phyloP scores from a whole-genome alignment of 768 basidiomycete genomes.

The Fibroporia radiculosa region DNA sequence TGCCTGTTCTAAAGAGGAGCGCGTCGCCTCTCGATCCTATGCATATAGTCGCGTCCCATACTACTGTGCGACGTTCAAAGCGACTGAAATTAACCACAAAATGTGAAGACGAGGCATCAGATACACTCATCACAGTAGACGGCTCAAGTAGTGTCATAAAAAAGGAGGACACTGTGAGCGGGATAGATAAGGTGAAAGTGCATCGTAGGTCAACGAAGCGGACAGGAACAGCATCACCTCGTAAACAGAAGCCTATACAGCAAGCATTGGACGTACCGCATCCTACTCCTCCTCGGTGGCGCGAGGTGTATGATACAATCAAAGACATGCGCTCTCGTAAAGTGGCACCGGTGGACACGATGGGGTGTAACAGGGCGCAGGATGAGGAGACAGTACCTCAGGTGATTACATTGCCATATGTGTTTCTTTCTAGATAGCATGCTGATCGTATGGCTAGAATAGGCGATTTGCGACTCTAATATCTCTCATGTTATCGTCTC shows the following conservation, averaged over 20 bases:
- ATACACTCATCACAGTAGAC: no score
- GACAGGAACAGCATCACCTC: slow-evolving; percentile 6
- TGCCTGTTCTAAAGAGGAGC: neutral
- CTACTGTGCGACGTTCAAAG: slow-evolving; percentile 3
- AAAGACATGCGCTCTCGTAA: slow-evolving; percentile 67
- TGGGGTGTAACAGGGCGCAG: slow-evolving; percentile 79
- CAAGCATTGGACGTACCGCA: slow-evolving; percentile 11
- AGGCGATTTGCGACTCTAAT: slow-evolving; percentile 80
- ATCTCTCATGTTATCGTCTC: slow-evolving; percentile 91
- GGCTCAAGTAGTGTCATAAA: neutral
- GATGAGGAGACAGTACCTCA: slow-evolving; percentile 54
- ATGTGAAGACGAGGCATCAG: neutral
- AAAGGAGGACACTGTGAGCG: neutral
- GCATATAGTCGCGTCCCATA: neutral
- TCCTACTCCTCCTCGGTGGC: slow-evolving; percentile 15
- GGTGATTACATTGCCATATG: slow-evolving; percentile 28
- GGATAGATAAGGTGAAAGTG: no score
- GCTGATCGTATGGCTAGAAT: slow-evolving; percentile 38
- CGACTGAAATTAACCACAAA: neutral
- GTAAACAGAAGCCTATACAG: slow-evolving; percentile 10
- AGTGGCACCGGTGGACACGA: slow-evolving; percentile 85
- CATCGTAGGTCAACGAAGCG: neutral
- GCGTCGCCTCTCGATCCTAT: neutral
- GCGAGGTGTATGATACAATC: slow-evolving; percentile 58
- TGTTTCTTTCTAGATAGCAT: no score